Evolutionary conservation across 2,329 filamentous ascomycete genomes (phyloP).

Genomic region (Ambrosiella cleistominuta): DNA sequence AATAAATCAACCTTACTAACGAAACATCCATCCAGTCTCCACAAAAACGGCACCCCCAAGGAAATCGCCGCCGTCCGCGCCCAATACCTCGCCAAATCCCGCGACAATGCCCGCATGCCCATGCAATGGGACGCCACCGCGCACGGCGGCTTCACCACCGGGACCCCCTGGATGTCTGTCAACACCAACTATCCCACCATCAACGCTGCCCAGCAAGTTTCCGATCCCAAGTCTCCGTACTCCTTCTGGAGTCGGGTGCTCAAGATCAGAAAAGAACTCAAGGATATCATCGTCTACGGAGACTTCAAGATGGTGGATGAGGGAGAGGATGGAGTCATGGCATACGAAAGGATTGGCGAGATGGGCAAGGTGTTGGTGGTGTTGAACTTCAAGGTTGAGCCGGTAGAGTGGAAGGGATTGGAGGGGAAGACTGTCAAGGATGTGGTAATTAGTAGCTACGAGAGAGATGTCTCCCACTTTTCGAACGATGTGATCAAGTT

Average conservation of each 20-base stretch:
- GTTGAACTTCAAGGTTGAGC: conserved; percentile 23
- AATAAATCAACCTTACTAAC: background rate
- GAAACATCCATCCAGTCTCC: conserved; percentile 17
- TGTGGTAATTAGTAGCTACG: conserved; percentile 18
- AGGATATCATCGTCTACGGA: conserved; percentile 50
- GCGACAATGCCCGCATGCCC: conserved; percentile 54
- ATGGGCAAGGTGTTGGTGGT: conserved; percentile 21
- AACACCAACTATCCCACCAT: conserved; percentile 44
- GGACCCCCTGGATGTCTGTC: conserved; percentile 55
- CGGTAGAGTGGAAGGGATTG: conserved; percentile 18
- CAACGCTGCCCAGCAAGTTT: conserved; percentile 41
- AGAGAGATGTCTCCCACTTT: conserved; percentile 18
- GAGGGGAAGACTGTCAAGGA: conserved; percentile 12
- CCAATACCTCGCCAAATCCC: conserved; percentile 39
- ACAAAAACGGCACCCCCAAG: conserved; percentile 23
- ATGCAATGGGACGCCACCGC: conserved; percentile 49
- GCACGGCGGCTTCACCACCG: conserved; percentile 47
- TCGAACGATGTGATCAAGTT: conserved; percentile 18
- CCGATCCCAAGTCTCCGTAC: conserved; percentile 33
- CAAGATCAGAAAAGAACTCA: conserved; percentile 39
- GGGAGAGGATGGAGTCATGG: conserved; percentile 21
- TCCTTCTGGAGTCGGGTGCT: conserved; percentile 44
- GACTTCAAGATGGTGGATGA: conserved; percentile 20
- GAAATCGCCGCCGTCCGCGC: conserved; percentile 21
- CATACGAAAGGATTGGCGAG: conserved; percentile 21